Base-by-base conservation (phyloP, 2,329 filamentous ascomycete species). In the Dactylellina parvicollis region DNA sequence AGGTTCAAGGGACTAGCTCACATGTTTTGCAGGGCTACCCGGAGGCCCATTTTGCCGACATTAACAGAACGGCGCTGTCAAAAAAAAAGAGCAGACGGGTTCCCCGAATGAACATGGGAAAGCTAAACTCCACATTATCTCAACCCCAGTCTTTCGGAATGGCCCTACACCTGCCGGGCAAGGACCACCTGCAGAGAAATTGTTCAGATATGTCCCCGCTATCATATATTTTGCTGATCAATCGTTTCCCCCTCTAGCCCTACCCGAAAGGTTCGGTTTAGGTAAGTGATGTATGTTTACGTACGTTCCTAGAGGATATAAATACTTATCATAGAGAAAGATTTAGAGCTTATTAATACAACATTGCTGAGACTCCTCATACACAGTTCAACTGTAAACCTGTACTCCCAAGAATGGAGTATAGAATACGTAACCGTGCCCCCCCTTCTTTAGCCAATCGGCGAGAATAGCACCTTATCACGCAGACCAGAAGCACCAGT, bases 31-130 rank as follows among this genome's bases (percentile, higher is more conserved):
- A 69, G 36, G 64, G 46, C 47, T 50, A n/a, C n/a, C 22, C 32
- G 2, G 22, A 26, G 42, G 30, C 4, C 34, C 54, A 54, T 69
- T 69, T 55, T 69, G 44, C 64, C 64, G 64, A 55, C 55, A 54
- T 69, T 69, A 28, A 36, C 64, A 69, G 64, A 49, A 60, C 64
- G 64, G 64, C 56, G 26, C 55, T 69, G 46, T 69, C 64, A 61
- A 60, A 59, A 57, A 54, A 61, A 60, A 59, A 57, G 46, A 52
- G 24, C 24, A 40, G 22, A 34, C 54, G 64, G 64, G 36, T 54
- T 26, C 47, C 44, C 64, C 55, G 55, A 69, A 54, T 16, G 30
- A 60, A 55, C 55, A 69, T 60, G 55, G 64, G 55, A 44, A 60
- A 69, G 40, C 49, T 60, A 59, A 67, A 47, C 49, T 66, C 44